phyloP scores from a whole-genome alignment of 2,329 filamentous ascomycete species.

The Trichoderma asperellum region DNA sequence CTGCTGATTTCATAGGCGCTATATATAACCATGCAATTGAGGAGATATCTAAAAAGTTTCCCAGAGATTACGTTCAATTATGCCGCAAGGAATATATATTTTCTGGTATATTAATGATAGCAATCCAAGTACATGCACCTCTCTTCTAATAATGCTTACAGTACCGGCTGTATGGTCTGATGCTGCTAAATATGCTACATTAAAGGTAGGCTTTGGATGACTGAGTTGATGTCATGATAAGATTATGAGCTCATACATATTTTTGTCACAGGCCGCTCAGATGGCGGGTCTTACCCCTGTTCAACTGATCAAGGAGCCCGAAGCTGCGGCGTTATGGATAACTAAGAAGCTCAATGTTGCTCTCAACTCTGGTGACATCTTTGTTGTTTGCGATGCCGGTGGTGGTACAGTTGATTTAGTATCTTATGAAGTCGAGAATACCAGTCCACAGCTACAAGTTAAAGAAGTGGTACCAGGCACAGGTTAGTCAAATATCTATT shows the following conservation, averaged over 20 bases:
- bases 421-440: not conserved
- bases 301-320: not conserved
- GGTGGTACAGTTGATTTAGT: not conserved
- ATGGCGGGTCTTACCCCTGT: not conserved
- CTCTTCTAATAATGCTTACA: not conserved
- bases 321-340: not conserved
- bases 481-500: not conserved
- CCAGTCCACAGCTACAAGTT: not conserved
- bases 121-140: not conserved
- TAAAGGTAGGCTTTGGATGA: not conserved
- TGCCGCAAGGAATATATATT: not conserved
- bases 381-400: not conserved
- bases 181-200: not conserved
- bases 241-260: not conserved
- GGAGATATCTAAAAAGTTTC: not conserved
- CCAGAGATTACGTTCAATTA: not conserved
- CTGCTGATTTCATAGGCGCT: not conserved
- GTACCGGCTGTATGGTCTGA: not conserved
- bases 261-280: not conserved
- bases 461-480: not conserved
- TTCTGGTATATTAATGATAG: not conserved
- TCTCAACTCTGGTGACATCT: not conserved
- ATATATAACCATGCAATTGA: not conserved
- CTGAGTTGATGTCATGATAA: not conserved
- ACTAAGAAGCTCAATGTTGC: not conserved